Evolutionary conservation across 345 rosid species (phyloP), one percentile per base, ranked within the genome.

Genomic region (Sisymbrium irio): DNA sequence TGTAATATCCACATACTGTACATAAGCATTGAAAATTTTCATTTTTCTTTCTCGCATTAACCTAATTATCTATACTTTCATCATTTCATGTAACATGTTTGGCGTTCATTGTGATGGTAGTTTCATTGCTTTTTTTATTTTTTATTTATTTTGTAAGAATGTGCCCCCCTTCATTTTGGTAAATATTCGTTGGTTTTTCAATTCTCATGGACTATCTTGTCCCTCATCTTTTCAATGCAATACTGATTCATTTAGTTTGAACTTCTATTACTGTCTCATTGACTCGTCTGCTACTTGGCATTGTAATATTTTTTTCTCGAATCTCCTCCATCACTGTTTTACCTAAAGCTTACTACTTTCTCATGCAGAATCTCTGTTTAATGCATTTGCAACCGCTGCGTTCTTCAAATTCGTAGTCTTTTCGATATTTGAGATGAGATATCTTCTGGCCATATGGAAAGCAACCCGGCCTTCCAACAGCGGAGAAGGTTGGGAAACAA

Each of bases 371-470:
- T 95, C 99, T 75, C 80, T 95, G 75, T 95, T 95, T 76, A 92
- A 95, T 87, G 97, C 99, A 79, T 95, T 95, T 76, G 99, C 97
- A 57, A 92, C 97, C 3, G 97, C 97, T 12, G 96, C 97, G 58
- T 95, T 95, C 83, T 95, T 95, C 93, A 95, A 95, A 87, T 95
- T 95, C 54, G 94, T 92, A 44, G 96, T 95, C 74, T 95, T 95
- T 77, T 95, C 97, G 46, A 95, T 95, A 39, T 95, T 95, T 73
- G 99, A 95, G 90, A 95, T 92, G 97, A 88, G 97, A 80, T 92
- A 91, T 84, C 97, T 95, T 77, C 96, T 95, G 62, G 93, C 97
- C n/a, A 89, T 92, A 80, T 95, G 99, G 99, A 95, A 95, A 86
- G 97, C 97, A 69, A 86, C 87, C 62, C 86, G 97, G 73, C 92